Conservation (phyloP, 2,329 filamentous ascomycete genomes). For the Cladosporium sp. region DNA sequence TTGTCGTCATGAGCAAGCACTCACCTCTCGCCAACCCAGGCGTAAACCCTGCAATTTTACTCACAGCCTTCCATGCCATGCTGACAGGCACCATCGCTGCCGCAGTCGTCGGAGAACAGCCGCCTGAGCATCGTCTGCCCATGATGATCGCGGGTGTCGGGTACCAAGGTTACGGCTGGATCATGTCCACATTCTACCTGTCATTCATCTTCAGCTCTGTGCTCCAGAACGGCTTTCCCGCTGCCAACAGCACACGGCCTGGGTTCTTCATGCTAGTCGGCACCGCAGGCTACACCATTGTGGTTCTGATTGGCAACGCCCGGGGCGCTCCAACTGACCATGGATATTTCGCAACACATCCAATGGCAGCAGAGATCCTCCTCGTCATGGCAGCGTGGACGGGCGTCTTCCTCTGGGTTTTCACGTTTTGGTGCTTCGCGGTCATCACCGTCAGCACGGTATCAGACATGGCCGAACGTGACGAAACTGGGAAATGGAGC, state of each 20-base stretch:
- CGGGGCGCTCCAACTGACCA: slow-evolving; percentile 24
- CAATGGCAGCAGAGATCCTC: slow-evolving; percentile 25
- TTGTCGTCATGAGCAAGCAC: slow-evolving; percentile 15
- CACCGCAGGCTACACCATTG: slow-evolving; percentile 36
- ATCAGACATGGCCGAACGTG: slow-evolving; percentile 17
- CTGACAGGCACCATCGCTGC: slow-evolving; percentile 39
- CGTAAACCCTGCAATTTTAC: slow-evolving; percentile 10
- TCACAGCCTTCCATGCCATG: slow-evolving; percentile 23
- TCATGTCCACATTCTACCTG: slow-evolving; percentile 46
- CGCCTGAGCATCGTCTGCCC: slow-evolving; percentile 36
- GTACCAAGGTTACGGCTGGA: slow-evolving; percentile 49
- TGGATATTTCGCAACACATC: slow-evolving; percentile 28
- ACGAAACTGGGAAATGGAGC: background rate
- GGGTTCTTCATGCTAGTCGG: slow-evolving; percentile 57
- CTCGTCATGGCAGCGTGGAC: slow-evolving; percentile 29
- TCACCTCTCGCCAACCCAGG: background rate
- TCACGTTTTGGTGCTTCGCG: slow-evolving; percentile 50
- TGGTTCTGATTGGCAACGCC: slow-evolving; percentile 32
- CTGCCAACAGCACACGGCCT: slow-evolving; percentile 38
- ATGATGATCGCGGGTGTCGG: slow-evolving; percentile 48
- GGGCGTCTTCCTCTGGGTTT: slow-evolving; percentile 51
- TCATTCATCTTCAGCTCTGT: slow-evolving; percentile 42
- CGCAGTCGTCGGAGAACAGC: slow-evolving; percentile 37
- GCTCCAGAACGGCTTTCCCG: slow-evolving; percentile 46
- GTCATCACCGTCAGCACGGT: slow-evolving; percentile 27